Conservation (phyloP, 441 rosid species). For the Bruguiera hainesii region DNA sequence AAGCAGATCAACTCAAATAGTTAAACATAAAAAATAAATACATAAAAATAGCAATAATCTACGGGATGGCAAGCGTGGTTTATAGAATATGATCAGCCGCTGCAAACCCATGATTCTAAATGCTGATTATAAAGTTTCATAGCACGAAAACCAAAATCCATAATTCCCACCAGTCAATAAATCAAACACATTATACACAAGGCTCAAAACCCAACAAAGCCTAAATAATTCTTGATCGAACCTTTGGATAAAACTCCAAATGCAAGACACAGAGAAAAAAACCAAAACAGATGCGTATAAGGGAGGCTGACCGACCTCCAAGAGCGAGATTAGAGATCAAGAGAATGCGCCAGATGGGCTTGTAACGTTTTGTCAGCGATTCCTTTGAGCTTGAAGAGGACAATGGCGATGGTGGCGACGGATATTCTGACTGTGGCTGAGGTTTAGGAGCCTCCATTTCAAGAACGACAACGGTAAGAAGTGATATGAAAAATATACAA, state of each 20-base stretch:
- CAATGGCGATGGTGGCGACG: background rate
- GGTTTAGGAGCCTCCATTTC: constrained; percentile 41
- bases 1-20: no score
- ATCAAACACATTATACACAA: constrained; percentile 39
- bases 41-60: no score
- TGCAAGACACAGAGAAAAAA: background rate
- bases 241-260: background rate
- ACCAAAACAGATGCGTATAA: background rate
- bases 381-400: constrained; percentile 25
- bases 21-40: no score
- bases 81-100: no score
- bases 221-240: background rate
- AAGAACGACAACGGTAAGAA: no score
- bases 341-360: constrained; percentile 62
- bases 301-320: constrained; percentile 45
- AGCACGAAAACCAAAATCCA: no score
- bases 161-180: constrained; percentile 23
- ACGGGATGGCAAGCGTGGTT: no score
- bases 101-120: no score
- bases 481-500: no score
- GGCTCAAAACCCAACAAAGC: constrained; percentile 5
- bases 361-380: constrained; percentile 35
- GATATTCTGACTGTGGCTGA: constrained; percentile 9
- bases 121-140: no score
- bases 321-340: constrained; percentile 74